Base-by-base conservation (phyloP, 169 alveolate genomes). In the Miamiensis avidus region DNA sequence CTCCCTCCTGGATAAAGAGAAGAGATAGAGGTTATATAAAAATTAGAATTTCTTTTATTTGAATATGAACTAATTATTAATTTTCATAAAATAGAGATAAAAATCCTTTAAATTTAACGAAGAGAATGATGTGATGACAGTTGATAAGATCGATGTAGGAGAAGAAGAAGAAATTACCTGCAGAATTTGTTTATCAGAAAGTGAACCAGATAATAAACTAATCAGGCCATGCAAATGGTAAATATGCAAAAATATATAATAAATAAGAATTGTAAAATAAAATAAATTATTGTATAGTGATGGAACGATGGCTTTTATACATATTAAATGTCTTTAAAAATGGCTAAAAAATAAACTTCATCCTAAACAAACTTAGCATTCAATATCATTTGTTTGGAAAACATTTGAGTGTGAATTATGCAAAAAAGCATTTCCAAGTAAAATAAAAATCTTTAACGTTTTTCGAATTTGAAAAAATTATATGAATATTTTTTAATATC, bases 251-350 rank as follows among this genome's bases (percentile, higher is more conserved):
- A 49, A 11, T 11, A 49, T 49, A 11, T 49, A 11, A 11, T 49
- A 49, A 49, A 11, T 49, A 11, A 11, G 20, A 11, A 49, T 4
- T 49, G 4, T 11, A 49, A 11, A 11, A 11, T 49, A 11, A 49
- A 11, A 11, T 11, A 49, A 49, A 49, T 11, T 11, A 49, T 49
- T 11, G 4, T 49, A 49, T 11, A 49, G 69, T 49, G 69, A 49
- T 49, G 97, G 97, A 0, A 89, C 96, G 25, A 91, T 93, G 93
- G 89, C 89, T 76, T 91, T 78, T 82, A 92, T 93, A 29, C 98
- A 95, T 77, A 86, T 93, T 34, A 79, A 81, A 4, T 95, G 98
- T 85, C 89, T 95, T 76, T 82, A 93, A 75, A 82, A 88, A 75
- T 95, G 98, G 97, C 78, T 95, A 11, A 89, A 81, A n/a, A 84